phyloP scores from a whole-genome alignment of 768 basidiomycete genomes.

The Pleurotus djamor region DNA sequence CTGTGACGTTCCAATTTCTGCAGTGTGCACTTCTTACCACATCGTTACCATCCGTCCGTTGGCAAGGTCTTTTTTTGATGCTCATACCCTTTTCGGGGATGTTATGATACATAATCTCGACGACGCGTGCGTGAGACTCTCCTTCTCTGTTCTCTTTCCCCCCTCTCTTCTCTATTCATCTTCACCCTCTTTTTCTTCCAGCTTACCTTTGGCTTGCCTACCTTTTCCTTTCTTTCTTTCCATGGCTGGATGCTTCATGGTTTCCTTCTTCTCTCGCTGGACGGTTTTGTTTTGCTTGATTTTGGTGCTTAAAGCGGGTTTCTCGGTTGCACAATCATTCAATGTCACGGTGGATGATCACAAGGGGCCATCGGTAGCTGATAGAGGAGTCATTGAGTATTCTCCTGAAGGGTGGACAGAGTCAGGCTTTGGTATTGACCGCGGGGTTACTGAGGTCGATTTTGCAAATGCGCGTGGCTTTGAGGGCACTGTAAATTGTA shows the following conservation, averaged over 20 bases:
- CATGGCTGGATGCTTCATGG: neutral
- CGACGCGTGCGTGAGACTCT: too few species aligned
- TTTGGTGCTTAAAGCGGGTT: neutral
- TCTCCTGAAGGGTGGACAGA: neutral
- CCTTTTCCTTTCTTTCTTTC: neutral
- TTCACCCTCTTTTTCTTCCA: too few species aligned
- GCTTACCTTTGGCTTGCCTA: too few species aligned
- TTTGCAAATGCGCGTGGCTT: neutral
- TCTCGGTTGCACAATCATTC: neutral
- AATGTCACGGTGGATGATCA: neutral
- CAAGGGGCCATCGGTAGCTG: neutral
- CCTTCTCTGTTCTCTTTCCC: too few species aligned
- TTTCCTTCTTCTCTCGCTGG: neutral
- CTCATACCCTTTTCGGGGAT: too few species aligned
- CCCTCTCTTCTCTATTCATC: too few species aligned
- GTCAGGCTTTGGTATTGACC: neutral
- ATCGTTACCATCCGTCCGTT: too few species aligned
- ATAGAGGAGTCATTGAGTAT: neutral
- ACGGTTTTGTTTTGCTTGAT: neutral
- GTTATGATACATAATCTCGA: too few species aligned
- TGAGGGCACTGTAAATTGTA: neutral
- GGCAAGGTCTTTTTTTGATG: too few species aligned
- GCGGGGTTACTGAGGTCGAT: neutral
- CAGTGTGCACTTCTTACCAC: too few species aligned
- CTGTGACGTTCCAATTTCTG: too few species aligned